Evolutionary conservation across 2,329 filamentous ascomycete species (phyloP), one percentile per base, ranked within the genome.

Genomic region (Clonostachys byssicola): DNA sequence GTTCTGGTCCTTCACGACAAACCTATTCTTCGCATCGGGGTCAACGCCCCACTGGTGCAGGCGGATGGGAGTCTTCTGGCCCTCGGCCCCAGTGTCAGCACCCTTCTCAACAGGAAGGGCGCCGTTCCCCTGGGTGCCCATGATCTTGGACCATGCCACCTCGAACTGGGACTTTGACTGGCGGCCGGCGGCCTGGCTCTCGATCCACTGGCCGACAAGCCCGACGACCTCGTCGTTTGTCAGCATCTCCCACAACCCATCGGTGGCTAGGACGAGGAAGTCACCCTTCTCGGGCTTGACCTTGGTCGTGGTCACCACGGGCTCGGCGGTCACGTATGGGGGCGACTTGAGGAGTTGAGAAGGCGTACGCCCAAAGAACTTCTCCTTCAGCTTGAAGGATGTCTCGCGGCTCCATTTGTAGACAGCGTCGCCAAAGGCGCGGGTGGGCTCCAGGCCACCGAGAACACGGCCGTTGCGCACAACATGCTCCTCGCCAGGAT

Each of bases 191-290:
- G 73, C 71, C 63, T 96, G 88, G 18, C 81, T 83, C 65, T 99
- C 94, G 43, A 99, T 83, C 94, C 94, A 99, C 66, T 95, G 90
- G 14, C 92, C 95, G 5, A 99, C 94, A 3, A 99, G 81, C 1
- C 94, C 94, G 44, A 99, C 88, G 2, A 96, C 94, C 72, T 99
- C 94, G 63, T 99, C 94, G 59, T 97, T 99, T 43, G 90, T 96
- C 51, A 99, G 77, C 94, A 97, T 97, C 70, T 99, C 94, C 94
- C 94, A 99, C 1, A 99, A 77, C 5, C 94, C 94, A 62, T 99
- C 94, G 0, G 94, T 96, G 18, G 94, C 94, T 76, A 99, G 85
- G 51, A 99, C 92, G 12, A 99, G 77, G 59, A 99, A 99, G 63
- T 99, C 94, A 42, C 92, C 92, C 52, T 89, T 89, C 46, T 89